A percentile compares a stretch with the other conserved stretches of the same genome.
These are phyloP conservation scores for Tetrahymena malaccensis DNA, from an alignment of 73 alveolate species.

Conservation along the genomic window DNA sequence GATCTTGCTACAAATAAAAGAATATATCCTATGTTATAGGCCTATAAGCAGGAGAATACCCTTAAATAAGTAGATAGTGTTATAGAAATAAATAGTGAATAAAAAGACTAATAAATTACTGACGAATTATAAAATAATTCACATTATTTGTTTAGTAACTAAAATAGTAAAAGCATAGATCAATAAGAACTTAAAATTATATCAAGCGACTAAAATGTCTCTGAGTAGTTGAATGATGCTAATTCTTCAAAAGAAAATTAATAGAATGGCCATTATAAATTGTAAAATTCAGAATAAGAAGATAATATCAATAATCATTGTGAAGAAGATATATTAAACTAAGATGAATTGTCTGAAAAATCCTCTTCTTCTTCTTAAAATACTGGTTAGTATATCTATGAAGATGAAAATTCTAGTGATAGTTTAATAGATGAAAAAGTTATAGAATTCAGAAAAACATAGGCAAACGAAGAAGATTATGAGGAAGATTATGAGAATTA, in stretches of 20 bases:
- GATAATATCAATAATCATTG: background rate
- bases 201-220: background rate
- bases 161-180: background rate
- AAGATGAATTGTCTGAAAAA: background rate
- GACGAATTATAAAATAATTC: background rate
- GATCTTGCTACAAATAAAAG: background rate
- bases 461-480: background rate
- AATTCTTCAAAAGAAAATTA: background rate
- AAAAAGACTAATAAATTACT: background rate
- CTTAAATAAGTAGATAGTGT: background rate
- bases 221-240: background rate
- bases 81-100: background rate
- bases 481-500: background rate
- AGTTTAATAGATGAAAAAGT: background rate
- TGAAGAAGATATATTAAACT: background rate
- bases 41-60: background rate
- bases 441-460: background rate
- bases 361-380: background rate
- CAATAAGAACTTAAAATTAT: background rate
- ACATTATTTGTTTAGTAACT: background rate
- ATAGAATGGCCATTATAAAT: too few relatives aligned
- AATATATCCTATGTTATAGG: background rate
- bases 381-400: background rate
- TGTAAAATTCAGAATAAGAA: background rate
- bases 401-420: background rate